Conservation (phyloP, 306 rosid genomes). For the Fragaria iinumae region DNA sequence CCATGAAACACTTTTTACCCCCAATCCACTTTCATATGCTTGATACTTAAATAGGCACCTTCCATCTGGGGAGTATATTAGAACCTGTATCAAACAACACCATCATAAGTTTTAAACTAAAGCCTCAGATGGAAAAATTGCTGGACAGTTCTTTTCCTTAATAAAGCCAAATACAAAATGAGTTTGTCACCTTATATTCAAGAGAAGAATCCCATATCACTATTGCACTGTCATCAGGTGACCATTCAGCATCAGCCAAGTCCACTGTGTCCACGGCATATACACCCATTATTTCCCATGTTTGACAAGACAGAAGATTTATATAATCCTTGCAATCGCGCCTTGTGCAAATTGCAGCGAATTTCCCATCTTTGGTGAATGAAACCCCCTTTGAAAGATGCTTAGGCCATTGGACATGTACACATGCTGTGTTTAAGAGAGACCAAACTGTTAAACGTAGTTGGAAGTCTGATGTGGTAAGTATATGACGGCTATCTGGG, state of each 20-base stretch:
- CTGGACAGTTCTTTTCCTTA: neutral
- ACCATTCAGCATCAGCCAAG: constrained; percentile 91
- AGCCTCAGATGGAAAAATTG: constrained; percentile 7
- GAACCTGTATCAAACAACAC: constrained; percentile 60
- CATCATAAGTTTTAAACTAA: constrained; percentile 16
- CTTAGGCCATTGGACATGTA: constrained; percentile 93
- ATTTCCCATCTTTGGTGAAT: constrained; percentile 86
- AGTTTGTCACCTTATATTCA: constrained; percentile 72
- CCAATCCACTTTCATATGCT: constrained; percentile 94
- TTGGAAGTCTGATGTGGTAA: constrained; percentile 93
- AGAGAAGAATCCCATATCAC: constrained; percentile 96
- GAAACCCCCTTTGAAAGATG: constrained; percentile 94
- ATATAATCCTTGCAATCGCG: constrained; percentile 93
- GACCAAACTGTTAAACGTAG: constrained; percentile 96
- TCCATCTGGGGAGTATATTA: constrained; percentile 94
- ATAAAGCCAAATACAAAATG: constrained; percentile 8
- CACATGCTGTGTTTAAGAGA: constrained; percentile 86
- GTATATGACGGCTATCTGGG: constrained; percentile 98
- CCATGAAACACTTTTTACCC: constrained; percentile 94
- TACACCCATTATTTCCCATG: constrained; percentile 94
- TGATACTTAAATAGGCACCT: constrained; percentile 93
- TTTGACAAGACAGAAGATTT: constrained; percentile 81
- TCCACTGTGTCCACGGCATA: constrained; percentile 89
- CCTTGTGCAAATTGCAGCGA: constrained; percentile 92
- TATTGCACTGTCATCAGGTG: constrained; percentile 98